Percentiles rank a stretch among this genome's conserved stretches.
These are phyloP conservation scores for Aspergillus brasiliensis DNA, from an alignment of 2,329 filamentous ascomycete species.

Conservation along the genomic window DNA sequence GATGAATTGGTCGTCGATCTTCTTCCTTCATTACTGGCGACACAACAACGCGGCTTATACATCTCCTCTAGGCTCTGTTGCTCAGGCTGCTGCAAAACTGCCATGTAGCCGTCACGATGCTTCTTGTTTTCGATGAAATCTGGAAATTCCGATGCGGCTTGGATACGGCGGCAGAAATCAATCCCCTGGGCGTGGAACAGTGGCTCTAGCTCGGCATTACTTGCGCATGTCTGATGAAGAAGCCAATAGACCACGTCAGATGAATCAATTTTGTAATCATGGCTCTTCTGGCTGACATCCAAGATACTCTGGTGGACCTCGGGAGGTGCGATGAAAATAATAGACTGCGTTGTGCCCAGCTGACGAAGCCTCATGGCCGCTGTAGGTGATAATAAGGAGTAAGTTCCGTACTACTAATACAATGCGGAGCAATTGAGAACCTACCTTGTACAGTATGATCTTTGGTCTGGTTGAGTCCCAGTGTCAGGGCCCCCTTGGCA, in stretches of 20 bases:
- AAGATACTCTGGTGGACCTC: conserved; percentile 65
- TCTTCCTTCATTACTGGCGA: neutral
- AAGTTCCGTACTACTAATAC: neutral
- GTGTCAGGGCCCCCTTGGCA: conserved; percentile 57
- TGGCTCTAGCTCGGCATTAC: conserved; percentile 60
- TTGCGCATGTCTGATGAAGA: conserved; percentile 63
- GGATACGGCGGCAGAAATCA: conserved; percentile 61
- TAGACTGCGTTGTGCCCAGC: conserved; percentile 57
- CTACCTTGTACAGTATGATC: conserved; percentile 63
- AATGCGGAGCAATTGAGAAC: too few relatives aligned
- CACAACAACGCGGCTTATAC: conserved; percentile 49
- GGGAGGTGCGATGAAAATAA: conserved; percentile 57
- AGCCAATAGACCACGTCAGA: conserved; percentile 62
- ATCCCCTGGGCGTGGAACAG: conserved; percentile 63
- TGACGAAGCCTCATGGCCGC: conserved; percentile 68
- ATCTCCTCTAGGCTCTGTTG: conserved; percentile 60
- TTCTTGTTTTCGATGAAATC: conserved; percentile 42
- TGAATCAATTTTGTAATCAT: conserved; percentile 43
- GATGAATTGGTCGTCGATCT: too few relatives aligned
- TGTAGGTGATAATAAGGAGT: conserved; percentile 25
- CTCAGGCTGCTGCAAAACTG: conserved; percentile 55
- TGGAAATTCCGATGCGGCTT: conserved; percentile 50
- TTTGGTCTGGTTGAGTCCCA: conserved; percentile 61
- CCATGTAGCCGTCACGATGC: conserved; percentile 47
- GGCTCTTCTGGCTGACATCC: conserved; percentile 44